A percentile compares a stretch with the other conserved stretches of the same genome.
phyloP scores from a whole-genome alignment of 148 eudicot species.

The Dysphania ambrosioides region DNA sequence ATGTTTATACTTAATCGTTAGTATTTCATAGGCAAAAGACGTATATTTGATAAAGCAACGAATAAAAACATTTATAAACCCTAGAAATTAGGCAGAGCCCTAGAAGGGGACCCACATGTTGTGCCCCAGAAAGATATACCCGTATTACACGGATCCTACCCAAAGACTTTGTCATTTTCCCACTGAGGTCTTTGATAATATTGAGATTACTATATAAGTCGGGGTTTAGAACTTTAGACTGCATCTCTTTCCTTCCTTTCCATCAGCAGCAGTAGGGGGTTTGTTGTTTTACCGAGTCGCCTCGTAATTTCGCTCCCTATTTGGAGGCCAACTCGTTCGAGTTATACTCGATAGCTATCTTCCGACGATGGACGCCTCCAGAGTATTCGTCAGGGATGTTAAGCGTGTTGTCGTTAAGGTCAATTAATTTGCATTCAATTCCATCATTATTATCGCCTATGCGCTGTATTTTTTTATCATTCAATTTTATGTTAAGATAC shows the following conservation, averaged over 20 bases:
- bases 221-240: background rate
- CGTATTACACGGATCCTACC: conserved; percentile 25
- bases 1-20: too few species aligned
- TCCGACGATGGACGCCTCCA: conserved; percentile 47
- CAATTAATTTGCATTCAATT: too few species aligned
- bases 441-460: background rate
- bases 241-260: background rate
- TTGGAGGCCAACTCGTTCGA: too few species aligned
- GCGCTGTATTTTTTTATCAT: background rate
- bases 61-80: too few species aligned
- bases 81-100: too few species aligned
- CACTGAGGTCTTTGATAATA: background rate
- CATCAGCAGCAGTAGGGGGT: background rate
- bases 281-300: conserved; percentile 18
- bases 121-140: conserved; percentile 15
- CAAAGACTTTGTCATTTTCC: conserved; percentile 6
- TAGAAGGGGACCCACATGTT: conserved; percentile 9
- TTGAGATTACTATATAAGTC: conserved; percentile 6
- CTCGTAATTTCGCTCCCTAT: background rate
- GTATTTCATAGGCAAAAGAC: background rate
- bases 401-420: conserved; percentile 83
- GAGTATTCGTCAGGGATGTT: conserved; percentile 66
- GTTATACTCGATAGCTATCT: conserved; percentile 17
- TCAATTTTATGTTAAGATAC: background rate
- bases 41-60: too few species aligned